Evolutionary conservation across 2,329 filamentous ascomycete genomes (phyloP), one percentile per base, ranked within the genome.

Genomic region (Colletotrichum spinosum): DNA sequence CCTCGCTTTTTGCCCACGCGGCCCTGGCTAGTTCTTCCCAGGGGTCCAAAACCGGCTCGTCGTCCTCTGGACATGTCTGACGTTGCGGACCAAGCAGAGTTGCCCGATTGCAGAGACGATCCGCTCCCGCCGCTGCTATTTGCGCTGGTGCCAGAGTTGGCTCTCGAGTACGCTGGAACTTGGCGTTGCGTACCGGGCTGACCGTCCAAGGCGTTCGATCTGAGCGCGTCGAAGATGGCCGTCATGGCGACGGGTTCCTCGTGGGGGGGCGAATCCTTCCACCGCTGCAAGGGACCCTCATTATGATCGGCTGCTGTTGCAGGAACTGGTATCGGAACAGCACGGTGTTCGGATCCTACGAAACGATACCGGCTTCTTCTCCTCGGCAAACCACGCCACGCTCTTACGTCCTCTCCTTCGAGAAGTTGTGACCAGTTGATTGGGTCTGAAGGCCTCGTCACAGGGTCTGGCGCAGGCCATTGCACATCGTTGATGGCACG

Each of bases 211-310:
- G 33, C 0, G 15, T 37, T 39, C 17, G 33, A 17, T 35, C 45
- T 71, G 37, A 76, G 61, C 2, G 75, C 75, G 0, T 68, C 50
- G 2, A 73, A 71, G 38, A 77, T 78, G 1, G 70, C 73, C 8
- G 69, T 67, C 2, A 77, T 69, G 1, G 67, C 60, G 1, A 73
- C 74, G 3, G 71, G 71, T 67, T 79, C 71, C 60, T 77, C 53
- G 61, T 77, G 60, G 2, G 78, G 69, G 3, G 74, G 75, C 0
- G 75, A 77, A 15, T 73, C 67, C 7, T 71, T 65, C 76, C 76
- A 78, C 56, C 75, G 63, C 58, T 77, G 70, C 8, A 77, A 55
- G 2, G 75, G 75, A 8, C 71, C 72, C 53, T 73, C 39, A 12
- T 11, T 17, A 33, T 48, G 39, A 12, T 44, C n/a, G 13, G 11